A percentile compares a stretch with the other conserved stretches of the same genome.
These are phyloP conservation scores for Yamadazyma pseudoaaseri DNA, from an alignment of 1,139 yeast species.

Conservation along the genomic window DNA sequence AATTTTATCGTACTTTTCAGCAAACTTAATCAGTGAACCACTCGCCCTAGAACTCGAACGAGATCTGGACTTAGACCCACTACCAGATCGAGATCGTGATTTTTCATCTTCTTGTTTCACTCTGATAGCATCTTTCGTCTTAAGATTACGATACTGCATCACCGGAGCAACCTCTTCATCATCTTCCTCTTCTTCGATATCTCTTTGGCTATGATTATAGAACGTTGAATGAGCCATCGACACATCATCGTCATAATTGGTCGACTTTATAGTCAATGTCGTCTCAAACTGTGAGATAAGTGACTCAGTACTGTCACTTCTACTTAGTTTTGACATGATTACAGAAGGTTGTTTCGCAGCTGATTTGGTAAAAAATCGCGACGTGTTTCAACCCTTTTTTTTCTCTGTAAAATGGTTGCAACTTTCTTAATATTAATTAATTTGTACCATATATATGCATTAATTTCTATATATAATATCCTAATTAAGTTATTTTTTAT, in stretches of 20 bases:
- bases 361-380: background rate
- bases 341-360: too few relatives aligned
- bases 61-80: constrained; percentile 6
- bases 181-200: constrained; percentile 29
- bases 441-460: too few relatives aligned
- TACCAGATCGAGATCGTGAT: background rate
- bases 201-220: constrained; percentile 29
- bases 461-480: too few relatives aligned
- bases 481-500: too few relatives aligned
- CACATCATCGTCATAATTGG: constrained; percentile 34
- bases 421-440: too few relatives aligned
- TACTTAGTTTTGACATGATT: background rate
- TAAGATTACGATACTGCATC: constrained; percentile 12
- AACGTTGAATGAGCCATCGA: constrained; percentile 46
- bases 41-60: constrained; percentile 5
- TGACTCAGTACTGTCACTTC: constrained; percentile 41
- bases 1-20: background rate
- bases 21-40: background rate
- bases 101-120: constrained; percentile 7
- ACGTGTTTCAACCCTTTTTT: too few relatives aligned
- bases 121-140: constrained; percentile 25
- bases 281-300: constrained; percentile 50
- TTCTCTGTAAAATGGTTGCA: too few relatives aligned
- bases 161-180: constrained; percentile 9
- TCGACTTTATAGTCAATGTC: constrained; percentile 44